Evolutionary conservation across 139 green algal genomes (phyloP), one percentile per base, ranked within the genome.

Genomic region (Gonium pectorale): DNA sequence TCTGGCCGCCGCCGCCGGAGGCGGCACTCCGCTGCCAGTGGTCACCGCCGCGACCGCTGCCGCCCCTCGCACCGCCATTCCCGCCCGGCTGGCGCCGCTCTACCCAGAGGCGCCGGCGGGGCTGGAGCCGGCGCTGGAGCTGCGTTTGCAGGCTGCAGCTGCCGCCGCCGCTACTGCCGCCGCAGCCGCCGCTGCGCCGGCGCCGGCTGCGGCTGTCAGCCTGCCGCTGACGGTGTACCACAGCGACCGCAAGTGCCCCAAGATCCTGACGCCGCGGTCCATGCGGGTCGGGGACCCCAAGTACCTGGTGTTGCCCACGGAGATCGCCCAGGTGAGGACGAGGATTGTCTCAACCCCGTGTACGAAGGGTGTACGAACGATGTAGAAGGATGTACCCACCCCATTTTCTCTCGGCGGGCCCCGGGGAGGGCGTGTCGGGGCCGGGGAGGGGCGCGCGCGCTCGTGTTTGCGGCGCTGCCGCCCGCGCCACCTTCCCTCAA

Each of bases 161-260:
- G 49, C 49, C 49, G 13, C 49, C 49, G 49, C 49, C 22, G 66
- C 33, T 22, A 27, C 66, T 49, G 33, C 66, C 67, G 29, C 67
- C 11, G 40, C 67, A 40, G 56, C 67, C 13, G 49, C 17, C 49
- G 13, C 49, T 26, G 17, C 49, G 13, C 49, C 49, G 17, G 49
- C 49, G 13, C 13, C 63, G 2, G 63, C 63, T 13, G 63, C 7
- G 24, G 46, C 77, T n/a, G n/a, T n/a, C n/a, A n/a, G n/a, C n/a
- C n/a, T 73, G 77, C 77, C 77, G 9, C 43, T 83, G 4, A 74
- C 33, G 0, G 77, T 83, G 77, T 4, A 11, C 22, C 60, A 73
- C 60, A n/a, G 2, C 6, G 31, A 83, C 27, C 60, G 77, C 62
- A 73, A 83, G 77, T 83, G 62, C 31, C 77, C 77, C 77, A 83